Evolutionary conservation across 2,329 filamentous ascomycete genomes (phyloP).

Genomic region (Trichoderma lentiforme): DNA sequence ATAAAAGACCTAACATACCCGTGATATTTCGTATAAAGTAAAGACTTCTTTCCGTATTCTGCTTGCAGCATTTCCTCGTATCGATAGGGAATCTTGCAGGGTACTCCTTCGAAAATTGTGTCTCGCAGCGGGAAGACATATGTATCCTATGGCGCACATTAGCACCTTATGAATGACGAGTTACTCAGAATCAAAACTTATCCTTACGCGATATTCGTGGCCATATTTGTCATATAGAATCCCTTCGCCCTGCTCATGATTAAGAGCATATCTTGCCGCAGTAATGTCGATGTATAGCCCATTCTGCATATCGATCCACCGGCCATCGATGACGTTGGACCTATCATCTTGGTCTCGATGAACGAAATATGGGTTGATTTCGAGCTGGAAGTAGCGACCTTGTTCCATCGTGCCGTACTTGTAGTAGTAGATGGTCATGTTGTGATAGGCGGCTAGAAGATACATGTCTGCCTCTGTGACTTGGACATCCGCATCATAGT

Average conservation of each 20-base stretch:
- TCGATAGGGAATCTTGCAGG: constrained; percentile 62
- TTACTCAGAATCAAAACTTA: too few relatives aligned
- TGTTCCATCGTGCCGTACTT: constrained; percentile 37
- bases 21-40: constrained; percentile 50
- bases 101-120: constrained; percentile 64
- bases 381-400: constrained; percentile 46
- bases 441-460: constrained; percentile 64
- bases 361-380: constrained; percentile 44
- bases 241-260: constrained; percentile 41
- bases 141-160: constrained; percentile 39
- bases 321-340: constrained; percentile 45
- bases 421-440: constrained; percentile 51
- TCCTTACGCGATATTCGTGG: constrained; percentile 45
- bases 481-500: constrained; percentile 74
- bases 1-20: constrained; percentile 39
- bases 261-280: constrained; percentile 46
- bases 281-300: constrained; percentile 52
- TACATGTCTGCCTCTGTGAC: constrained; percentile 63
- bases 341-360: constrained; percentile 37
- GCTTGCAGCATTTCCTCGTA: constrained; percentile 57
- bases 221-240: constrained; percentile 51
- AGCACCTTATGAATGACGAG: neutral
- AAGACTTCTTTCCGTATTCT: constrained; percentile 53
- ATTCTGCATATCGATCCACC: constrained; percentile 47
- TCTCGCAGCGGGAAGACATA: constrained; percentile 68